Evolutionary conservation across 148 eudicot genomes (phyloP), one percentile per base, ranked within the genome.

Genomic region (Vaccinium darrowii): DNA sequence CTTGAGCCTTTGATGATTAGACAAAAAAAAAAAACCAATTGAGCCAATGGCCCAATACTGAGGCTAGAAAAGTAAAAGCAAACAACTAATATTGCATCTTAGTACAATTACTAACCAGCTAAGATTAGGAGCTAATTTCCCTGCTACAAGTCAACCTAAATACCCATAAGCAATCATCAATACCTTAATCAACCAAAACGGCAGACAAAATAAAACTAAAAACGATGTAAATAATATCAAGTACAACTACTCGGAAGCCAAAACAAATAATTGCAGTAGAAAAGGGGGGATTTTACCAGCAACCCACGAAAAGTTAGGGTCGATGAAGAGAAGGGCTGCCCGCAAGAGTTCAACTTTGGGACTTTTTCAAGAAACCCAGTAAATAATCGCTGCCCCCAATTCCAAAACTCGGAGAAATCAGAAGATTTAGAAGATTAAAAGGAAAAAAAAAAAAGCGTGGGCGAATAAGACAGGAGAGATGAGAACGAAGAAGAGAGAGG

Each of bases 251-350:
- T 27, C 50, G 19, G 47, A 50, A 14, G 8, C 52, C 62, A 7
- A 57, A 16, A 9, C n/a, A 76, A 16, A 19, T 1, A 8, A n/a
- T 25, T 18, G 9, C 36, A 8, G 56, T 1, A 30, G 15, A 11
- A 53, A 77, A 53, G 81, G 12, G 69, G 77, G 84, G 15, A 0
- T 8, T 84, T 90, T 88, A 86, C 84, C 88, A 85, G 81, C 25
- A 23, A 86, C 89, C 86, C 87, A 84, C 72, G 71, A 84, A 84
- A 18, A 8, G 43, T 82, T 63, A 86, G 36, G 92, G 83, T 63
- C 85, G 86, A 60, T 14, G 4, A 82, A 60, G 79, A 69, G 86
- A 74, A 80, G 15, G 56, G 49, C 52, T 18, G 58, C 36, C 69
- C 58, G 69, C 78, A 52, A 78, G 49, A 75, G 51, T 76, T 50